phyloP scores from a whole-genome alignment of 148 eudicot genomes.

The Chenopodium formosanum region DNA sequence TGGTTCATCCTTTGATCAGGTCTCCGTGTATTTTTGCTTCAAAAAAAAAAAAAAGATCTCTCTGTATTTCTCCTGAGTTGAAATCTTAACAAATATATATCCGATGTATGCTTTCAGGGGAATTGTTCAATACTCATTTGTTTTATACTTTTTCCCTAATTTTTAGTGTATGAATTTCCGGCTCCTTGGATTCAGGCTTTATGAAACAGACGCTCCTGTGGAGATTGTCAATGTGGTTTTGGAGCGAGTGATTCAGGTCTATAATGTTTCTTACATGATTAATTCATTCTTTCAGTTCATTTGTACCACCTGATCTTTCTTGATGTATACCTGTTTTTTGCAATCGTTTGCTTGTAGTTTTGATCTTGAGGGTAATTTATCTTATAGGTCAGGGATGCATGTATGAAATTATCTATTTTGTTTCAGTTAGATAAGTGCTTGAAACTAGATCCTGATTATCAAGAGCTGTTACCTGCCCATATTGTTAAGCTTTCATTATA shows the following conservation, averaged over 20 bases:
- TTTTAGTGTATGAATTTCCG: slow-evolving; percentile 72
- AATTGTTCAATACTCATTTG: slow-evolving; percentile 15
- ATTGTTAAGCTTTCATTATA: background rate
- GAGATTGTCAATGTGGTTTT: slow-evolving; percentile 35
- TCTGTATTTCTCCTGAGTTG: background rate
- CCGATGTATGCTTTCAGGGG: slow-evolving; percentile 2
- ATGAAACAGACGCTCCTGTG: slow-evolving; percentile 44
- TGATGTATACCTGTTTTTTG: slow-evolving; percentile 4
- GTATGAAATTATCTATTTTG: background rate
- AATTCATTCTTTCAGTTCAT: background rate
- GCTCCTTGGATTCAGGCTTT: slow-evolving; percentile 76
- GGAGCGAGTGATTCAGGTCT: slow-evolving; percentile 59
- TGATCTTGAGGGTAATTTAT: slow-evolving; percentile 1
- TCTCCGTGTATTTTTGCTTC: background rate
- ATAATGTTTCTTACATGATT: slow-evolving; percentile 2
- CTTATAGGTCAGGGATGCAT: background rate
- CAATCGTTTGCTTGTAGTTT: background rate
- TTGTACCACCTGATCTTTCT: background rate
- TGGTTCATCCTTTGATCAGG: slow-evolving; percentile 66
- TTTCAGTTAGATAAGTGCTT: background rate
- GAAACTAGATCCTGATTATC: background rate
- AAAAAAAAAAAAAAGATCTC: background rate
- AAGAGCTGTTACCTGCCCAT: background rate
- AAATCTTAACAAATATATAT: background rate
- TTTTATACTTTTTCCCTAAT: slow-evolving; percentile 5